Base-by-base conservation (phyloP, 169 alveolate species). In the Plasmodium vinckei region DNA sequence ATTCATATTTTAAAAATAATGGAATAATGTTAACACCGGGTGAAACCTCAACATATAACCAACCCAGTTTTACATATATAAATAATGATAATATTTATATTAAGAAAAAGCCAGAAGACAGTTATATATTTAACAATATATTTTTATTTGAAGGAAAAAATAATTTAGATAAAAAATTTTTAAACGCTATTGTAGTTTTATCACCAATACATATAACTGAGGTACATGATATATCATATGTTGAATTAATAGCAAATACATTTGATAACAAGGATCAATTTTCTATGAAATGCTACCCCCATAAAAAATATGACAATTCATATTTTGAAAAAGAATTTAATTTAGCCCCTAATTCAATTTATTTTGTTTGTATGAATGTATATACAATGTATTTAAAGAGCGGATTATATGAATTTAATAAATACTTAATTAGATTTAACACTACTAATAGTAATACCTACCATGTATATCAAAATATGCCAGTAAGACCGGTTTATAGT, bases 371-470 rank as follows among this genome's bases (percentile, higher is more conserved):
- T 67, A 27, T 60, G 9, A 82, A 67, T 33, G 27, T 82, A 25
- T 25, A 19, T 0, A 70, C 54, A 1, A 67, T 21, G 27, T 23
- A 51, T 56, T 1, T 49, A 12, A 67, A 54, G 56, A 67, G 54
- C 68, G 90, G 84, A 2, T n/a, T 82, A 1, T 82, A 82, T 49
- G 90, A 67, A 47, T 82, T 82, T 15, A 82, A 82, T 23, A 82
- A 56, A 44, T 82, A 65, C 25, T 44, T 82, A n/a, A 47, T 82
- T 33, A n/a, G 53, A 15, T 82, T 25, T 42, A 59, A 47, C 23
- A 51, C 54, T 5, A 27, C 25, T 5, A 75, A 69, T 7, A 23
- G 25, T 2, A 57, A 23, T 21, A 59, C 47, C 2, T 9, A n/a
- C 6, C 88, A 77, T 5, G 9, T 63, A 33, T 68, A 67, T 67